A percentile compares a stretch with the other conserved stretches of the same genome.
These are phyloP conservation scores for Cyberlindnera americana DNA, from an alignment of 805 yeast species.

Conservation along the genomic window DNA sequence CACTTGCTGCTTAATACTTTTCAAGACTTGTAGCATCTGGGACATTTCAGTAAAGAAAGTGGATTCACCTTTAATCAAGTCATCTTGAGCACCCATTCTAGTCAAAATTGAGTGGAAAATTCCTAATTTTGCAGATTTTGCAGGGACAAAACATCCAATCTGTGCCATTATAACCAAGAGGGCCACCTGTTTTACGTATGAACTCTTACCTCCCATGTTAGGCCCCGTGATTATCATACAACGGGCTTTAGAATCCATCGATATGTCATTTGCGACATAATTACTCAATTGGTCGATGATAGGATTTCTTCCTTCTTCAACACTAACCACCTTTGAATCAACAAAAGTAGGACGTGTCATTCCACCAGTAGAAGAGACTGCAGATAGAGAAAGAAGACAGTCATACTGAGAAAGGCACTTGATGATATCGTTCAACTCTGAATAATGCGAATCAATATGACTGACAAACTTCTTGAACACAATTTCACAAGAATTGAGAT, in stretches of 20 bases:
- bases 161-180: conserved; percentile 83
- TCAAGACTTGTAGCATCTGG: conserved; percentile 82
- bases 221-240: conserved; percentile 92
- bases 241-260: conserved; percentile 50
- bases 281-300: conserved; percentile 66
- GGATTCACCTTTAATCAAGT: conserved; percentile 92
- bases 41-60: conserved; percentile 96
- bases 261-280: conserved; percentile 80
- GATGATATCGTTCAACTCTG: conserved; percentile 47
- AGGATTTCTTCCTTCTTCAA: conserved; percentile 75
- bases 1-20: conserved; percentile 47
- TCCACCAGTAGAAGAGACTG: conserved; percentile 58
- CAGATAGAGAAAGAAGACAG: conserved; percentile 65
- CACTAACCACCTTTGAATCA: conserved; percentile 42
- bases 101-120: conserved; percentile 88
- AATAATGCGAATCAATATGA: conserved; percentile 41
- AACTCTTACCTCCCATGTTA: conserved; percentile 95
- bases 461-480: conserved; percentile 48
- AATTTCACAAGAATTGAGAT: conserved; percentile 14
- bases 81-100: conserved; percentile 97
- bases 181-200: conserved; percentile 86
- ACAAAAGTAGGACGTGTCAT: conserved; percentile 65
- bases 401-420: conserved; percentile 63
- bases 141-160: conserved; percentile 86
- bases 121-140: conserved; percentile 69